phyloP scores from a whole-genome alignment of 164 flowering plant genomes.

The Santalum album region DNA sequence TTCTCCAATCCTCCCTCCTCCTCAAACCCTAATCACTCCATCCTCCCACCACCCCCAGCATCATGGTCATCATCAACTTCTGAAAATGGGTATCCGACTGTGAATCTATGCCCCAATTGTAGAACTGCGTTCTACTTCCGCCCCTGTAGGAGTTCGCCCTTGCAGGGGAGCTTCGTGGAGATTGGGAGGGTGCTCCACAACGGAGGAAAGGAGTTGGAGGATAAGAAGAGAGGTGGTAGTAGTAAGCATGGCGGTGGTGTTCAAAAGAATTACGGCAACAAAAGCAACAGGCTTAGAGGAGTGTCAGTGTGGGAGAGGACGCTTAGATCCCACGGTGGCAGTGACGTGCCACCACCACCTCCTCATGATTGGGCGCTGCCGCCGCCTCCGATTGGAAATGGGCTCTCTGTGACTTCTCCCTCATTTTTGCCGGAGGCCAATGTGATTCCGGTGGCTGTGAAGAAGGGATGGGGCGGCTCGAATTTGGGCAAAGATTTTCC shows the following conservation, averaged over 20 bases:
- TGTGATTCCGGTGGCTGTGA: constrained; percentile 46
- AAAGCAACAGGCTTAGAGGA: constrained; percentile 32
- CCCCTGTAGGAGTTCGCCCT: constrained; percentile 46
- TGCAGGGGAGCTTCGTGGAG: constrained; percentile 84
- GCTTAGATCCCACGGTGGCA: constrained; percentile 46
- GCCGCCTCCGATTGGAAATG: constrained; percentile 38
- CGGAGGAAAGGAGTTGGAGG: not conserved
- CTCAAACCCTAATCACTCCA: no score
- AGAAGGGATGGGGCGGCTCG: constrained; percentile 76
- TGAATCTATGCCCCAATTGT: constrained; percentile 87
- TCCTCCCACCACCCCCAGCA: no score
- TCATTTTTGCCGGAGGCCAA: constrained; percentile 72
- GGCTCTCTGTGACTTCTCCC: constrained; percentile 70
- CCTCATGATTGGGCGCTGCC: not conserved
- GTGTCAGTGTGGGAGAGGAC: constrained; percentile 73
- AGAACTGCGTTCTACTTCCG: constrained; percentile 68
- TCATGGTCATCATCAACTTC: not conserved
- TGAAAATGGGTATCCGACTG: constrained; percentile 29
- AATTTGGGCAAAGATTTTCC: constrained; percentile 80
- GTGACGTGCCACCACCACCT: no score
- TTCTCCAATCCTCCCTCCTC: constrained; percentile 38
- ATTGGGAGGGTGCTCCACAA: constrained; percentile 34
- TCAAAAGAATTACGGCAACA: constrained; percentile 9
- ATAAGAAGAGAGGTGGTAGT: not conserved
- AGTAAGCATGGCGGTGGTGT: not conserved